phyloP scores from a whole-genome alignment of 2,329 filamentous ascomycete genomes.

The Penicillium sp. region DNA sequence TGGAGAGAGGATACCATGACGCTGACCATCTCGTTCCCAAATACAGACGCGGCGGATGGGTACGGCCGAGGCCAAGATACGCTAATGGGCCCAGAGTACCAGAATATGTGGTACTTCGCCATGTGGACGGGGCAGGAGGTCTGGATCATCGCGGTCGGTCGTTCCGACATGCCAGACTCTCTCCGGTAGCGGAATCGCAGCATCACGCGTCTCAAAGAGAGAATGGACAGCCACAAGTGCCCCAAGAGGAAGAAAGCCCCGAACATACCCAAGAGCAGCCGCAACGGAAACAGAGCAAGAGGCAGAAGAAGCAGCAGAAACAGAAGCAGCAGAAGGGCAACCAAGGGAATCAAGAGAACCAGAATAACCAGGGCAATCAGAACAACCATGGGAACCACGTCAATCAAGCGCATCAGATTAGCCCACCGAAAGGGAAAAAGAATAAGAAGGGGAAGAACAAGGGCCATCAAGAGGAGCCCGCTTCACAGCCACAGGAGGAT shows the following conservation, averaged over 20 bases:
- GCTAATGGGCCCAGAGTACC: neutral
- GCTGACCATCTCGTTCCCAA: neutral
- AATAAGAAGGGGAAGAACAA: neutral
- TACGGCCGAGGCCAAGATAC: neutral
- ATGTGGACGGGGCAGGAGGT: neutral
- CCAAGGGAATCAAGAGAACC: neutral
- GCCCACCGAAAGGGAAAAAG: neutral
- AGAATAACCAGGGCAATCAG: neutral
- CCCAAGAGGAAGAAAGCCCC: too few relatives aligned
- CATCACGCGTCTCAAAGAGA: neutral
- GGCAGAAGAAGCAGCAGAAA: neutral
- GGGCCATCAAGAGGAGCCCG: neutral
- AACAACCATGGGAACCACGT: neutral
- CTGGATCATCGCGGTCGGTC: neutral
- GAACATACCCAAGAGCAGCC: neutral
- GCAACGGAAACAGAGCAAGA: neutral
- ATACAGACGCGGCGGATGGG: neutral
- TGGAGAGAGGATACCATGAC: neutral
- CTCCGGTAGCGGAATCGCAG: neutral
- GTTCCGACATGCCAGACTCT: neutral
- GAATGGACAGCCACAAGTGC: neutral
- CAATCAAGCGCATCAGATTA: neutral
- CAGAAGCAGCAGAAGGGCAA: neutral
- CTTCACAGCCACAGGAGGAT: neutral
- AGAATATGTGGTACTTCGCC: neutral